Percentiles rank a stretch among this genome's conserved stretches.
Conservation (phyloP, 257 asterid species). For the Jasminum sambac region DNA sequence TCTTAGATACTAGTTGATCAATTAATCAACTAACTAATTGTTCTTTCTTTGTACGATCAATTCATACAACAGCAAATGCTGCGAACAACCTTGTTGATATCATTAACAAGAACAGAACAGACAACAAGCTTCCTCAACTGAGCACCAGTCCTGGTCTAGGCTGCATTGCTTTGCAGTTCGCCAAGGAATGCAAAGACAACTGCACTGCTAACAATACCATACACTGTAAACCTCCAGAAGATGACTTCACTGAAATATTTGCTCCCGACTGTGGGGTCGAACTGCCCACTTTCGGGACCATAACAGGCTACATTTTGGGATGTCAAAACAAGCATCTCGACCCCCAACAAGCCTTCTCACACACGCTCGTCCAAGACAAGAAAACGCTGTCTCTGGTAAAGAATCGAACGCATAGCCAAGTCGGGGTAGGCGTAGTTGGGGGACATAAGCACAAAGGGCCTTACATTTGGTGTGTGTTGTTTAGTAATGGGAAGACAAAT, state of each 20-base stretch:
- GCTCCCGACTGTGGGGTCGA: conserved; percentile 90
- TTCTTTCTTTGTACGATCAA: conserved; percentile 11
- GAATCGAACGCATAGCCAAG: conserved; percentile 50
- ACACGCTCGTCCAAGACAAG: conserved; percentile 42
- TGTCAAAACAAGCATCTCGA: conserved; percentile 54
- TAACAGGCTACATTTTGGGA: conserved; percentile 54
- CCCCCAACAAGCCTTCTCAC: conserved; percentile 60
- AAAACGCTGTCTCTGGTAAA: conserved; percentile 38
- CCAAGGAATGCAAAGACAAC: conserved; percentile 52
- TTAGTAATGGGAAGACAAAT: conserved; percentile 48
- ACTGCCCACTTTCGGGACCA: conserved; percentile 73
- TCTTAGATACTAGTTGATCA: neutral
- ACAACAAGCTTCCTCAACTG: conserved; percentile 56
- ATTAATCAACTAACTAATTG: neutral
- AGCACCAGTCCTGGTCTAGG: conserved; percentile 61
- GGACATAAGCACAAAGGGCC: conserved; percentile 66
- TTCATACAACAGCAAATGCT: conserved; percentile 50
- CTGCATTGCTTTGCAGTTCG: conserved; percentile 75
- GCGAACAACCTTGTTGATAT: conserved; percentile 67
- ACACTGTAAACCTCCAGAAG: conserved; percentile 55
- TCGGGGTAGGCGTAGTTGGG: conserved; percentile 62
- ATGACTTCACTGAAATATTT: conserved; percentile 71
- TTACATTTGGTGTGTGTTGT: conserved; percentile 77
- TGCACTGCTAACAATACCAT: conserved; percentile 58
- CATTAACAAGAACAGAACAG: conserved; percentile 71